These are phyloP conservation scores for Beauveria brongniartii DNA, from an alignment of 2,329 filamentous ascomycete genomes.

Conservation along the genomic window DNA sequence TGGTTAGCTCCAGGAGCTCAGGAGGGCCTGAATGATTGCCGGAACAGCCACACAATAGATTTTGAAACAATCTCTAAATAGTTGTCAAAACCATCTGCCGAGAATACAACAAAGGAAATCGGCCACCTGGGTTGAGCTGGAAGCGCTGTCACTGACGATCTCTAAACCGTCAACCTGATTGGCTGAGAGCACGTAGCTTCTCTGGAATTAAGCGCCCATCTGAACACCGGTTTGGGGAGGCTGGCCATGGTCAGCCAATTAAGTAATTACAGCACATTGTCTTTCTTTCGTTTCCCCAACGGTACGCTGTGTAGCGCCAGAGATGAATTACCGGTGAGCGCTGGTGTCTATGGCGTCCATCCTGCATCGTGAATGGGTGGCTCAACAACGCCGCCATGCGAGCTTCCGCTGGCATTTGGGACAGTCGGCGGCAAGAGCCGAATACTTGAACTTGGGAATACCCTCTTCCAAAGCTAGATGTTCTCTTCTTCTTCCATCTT, in stretches of 20 bases:
- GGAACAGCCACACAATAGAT: background rate
- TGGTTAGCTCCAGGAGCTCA: background rate
- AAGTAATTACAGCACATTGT: background rate
- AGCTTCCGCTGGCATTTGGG: background rate
- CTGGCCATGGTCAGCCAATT: background rate
- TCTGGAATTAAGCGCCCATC: background rate
- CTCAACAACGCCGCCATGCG: background rate
- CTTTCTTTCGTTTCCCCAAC: background rate
- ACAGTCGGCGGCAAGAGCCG: background rate
- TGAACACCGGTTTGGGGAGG: background rate
- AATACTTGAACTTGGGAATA: constrained; percentile 3
- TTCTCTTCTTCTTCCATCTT: background rate
- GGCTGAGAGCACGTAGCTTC: background rate
- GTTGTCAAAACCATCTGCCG: background rate
- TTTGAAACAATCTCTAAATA: background rate
- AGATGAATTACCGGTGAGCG: background rate
- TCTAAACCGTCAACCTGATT: background rate
- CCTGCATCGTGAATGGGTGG: background rate
- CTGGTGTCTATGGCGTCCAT: background rate
- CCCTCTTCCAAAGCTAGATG: background rate
- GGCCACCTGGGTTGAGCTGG: background rate
- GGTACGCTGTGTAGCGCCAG: background rate
- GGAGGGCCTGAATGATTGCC: background rate
- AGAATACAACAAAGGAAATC: background rate
- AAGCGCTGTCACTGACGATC: constrained; percentile 1